These are phyloP conservation scores for Paraphaeosphaeria sporulosa DNA, from an alignment of 2,329 filamentous ascomycete genomes.

Conservation along the genomic window DNA sequence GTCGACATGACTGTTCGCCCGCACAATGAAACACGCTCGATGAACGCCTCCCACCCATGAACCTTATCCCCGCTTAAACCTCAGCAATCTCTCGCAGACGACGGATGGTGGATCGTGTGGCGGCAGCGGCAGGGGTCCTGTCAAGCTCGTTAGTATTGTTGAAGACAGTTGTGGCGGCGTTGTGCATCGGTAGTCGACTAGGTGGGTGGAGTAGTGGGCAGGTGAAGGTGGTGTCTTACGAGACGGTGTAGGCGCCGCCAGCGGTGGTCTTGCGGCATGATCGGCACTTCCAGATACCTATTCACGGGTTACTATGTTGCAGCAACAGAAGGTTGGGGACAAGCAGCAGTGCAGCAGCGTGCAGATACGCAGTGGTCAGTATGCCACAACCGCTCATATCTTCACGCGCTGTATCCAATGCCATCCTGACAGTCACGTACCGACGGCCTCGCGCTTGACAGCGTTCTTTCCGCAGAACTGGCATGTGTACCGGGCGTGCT, in stretches of 20 bases:
- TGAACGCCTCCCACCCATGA: slow-evolving; percentile 44
- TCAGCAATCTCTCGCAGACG: slow-evolving; percentile 97
- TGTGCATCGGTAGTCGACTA: neutral
- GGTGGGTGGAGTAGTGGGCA: neutral
- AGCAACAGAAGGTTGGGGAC: neutral
- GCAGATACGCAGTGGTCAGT: neutral
- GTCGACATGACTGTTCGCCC: slow-evolving; percentile 35
- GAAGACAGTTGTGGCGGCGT: neutral
- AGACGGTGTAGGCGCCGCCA: slow-evolving; percentile 92
- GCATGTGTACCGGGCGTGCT: slow-evolving; percentile 95
- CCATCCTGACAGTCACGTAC: slow-evolving; percentile 1
- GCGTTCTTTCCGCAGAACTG: slow-evolving; percentile 93
- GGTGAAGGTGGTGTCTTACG: slow-evolving; percentile 70
- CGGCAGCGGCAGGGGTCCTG: slow-evolving; percentile 90
- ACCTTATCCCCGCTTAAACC: slow-evolving; percentile 67
- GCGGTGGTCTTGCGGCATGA: slow-evolving; percentile 93
- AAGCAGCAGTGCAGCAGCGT: neutral
- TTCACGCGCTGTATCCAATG: neutral
- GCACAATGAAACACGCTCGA: slow-evolving; percentile 46
- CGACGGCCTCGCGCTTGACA: slow-evolving; percentile 83
- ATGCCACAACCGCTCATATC: neutral
- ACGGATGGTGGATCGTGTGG: slow-evolving; percentile 95
- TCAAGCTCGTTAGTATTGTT: slow-evolving; percentile 32
- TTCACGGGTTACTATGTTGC: neutral
- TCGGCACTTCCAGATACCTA: slow-evolving; percentile 95